phyloP scores from a whole-genome alignment of 495 filamentous ascomycete genomes.

The Penicillium cataractarum region DNA sequence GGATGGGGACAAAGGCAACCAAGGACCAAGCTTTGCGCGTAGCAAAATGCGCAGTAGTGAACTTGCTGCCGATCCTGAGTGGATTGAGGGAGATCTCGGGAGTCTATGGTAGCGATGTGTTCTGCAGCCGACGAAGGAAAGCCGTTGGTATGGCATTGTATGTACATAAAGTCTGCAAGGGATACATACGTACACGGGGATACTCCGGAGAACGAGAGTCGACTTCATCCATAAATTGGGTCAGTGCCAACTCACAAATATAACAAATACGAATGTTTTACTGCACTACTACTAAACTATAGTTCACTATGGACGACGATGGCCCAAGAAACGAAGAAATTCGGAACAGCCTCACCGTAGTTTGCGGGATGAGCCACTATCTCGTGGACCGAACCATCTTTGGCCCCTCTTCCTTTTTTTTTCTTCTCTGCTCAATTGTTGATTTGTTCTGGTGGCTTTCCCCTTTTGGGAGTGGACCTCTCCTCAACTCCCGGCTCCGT shows the following conservation, averaged over 20 bases:
- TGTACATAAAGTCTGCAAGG: background rate
- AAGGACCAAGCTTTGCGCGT: conserved; percentile 15
- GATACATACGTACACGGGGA: background rate
- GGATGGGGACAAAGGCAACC: conserved; percentile 1
- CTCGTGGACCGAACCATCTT: conserved; percentile 27
- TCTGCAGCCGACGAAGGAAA: background rate
- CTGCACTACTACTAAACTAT: background rate
- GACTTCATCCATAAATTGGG: background rate
- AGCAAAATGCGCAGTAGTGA: background rate
- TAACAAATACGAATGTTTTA: background rate
- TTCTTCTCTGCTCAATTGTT: no score
- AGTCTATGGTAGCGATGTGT: background rate
- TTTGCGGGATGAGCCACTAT: conserved; percentile 22
- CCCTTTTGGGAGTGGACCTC: conserved; percentile 20
- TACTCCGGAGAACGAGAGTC: background rate
- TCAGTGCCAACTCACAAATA: background rate
- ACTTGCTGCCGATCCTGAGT: conserved; percentile 4
- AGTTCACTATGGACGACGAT: background rate
- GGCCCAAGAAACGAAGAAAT: conserved; percentile 1
- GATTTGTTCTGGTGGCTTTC: conserved; percentile 4
- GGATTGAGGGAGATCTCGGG: conserved; percentile 10
- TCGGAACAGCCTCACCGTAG: conserved; percentile 33
- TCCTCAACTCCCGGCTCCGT: conserved; percentile 26
- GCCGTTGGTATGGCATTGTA: background rate
- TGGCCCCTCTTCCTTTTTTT: conserved; percentile 6